These are phyloP conservation scores for Xerocomus brunneocitrinus DNA, from an alignment of 768 basidiomycete species.

Conservation along the genomic window DNA sequence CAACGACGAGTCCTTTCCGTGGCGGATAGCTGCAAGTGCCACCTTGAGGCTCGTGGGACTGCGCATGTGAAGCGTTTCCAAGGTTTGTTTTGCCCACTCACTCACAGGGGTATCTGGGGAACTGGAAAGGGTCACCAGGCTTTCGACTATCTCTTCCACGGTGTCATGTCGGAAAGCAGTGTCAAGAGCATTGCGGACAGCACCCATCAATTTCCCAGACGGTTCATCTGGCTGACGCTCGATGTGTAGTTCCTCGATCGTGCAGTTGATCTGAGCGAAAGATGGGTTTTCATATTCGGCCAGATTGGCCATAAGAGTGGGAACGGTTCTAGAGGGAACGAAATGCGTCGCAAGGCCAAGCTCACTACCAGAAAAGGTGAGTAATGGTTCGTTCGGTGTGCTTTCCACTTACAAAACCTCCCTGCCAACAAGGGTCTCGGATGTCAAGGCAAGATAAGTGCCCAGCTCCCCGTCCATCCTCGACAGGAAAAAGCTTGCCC, in stretches of 20 bases:
- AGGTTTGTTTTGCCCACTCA: slow-evolving; percentile 72
- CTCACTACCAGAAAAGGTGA: slow-evolving; percentile 48
- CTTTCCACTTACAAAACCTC: slow-evolving; percentile 71
- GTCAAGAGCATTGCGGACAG: slow-evolving; percentile 75
- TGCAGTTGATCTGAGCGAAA: slow-evolving; percentile 54
- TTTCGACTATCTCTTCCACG: slow-evolving; percentile 67
- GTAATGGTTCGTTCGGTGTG: slow-evolving; percentile 5
- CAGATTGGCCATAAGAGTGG: slow-evolving; percentile 65
- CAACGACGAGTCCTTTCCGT: slow-evolving; percentile 60
- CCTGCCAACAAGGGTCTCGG: slow-evolving; percentile 65
- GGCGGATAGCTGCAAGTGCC: slow-evolving; percentile 72
- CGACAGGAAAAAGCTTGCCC: slow-evolving; percentile 84
- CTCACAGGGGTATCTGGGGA: slow-evolving; percentile 43
- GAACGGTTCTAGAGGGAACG: slow-evolving; percentile 71
- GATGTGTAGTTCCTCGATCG: slow-evolving; percentile 57
- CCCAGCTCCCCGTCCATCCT: slow-evolving; percentile 89
- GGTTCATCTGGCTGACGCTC: slow-evolving; percentile 60
- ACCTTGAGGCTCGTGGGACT: slow-evolving; percentile 94
- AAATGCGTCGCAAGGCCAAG: slow-evolving; percentile 94
- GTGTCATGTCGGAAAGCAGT: slow-evolving; percentile 63
- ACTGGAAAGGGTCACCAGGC: slow-evolving; percentile 42
- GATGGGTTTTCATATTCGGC: slow-evolving; percentile 37
- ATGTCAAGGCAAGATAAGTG: slow-evolving; percentile 89
- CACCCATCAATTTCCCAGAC: slow-evolving; percentile 50
- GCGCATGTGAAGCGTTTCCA: slow-evolving; percentile 56